These are phyloP conservation scores for Fraxinus paxiana DNA, from an alignment of 305 asterid species.

Conservation along the genomic window DNA sequence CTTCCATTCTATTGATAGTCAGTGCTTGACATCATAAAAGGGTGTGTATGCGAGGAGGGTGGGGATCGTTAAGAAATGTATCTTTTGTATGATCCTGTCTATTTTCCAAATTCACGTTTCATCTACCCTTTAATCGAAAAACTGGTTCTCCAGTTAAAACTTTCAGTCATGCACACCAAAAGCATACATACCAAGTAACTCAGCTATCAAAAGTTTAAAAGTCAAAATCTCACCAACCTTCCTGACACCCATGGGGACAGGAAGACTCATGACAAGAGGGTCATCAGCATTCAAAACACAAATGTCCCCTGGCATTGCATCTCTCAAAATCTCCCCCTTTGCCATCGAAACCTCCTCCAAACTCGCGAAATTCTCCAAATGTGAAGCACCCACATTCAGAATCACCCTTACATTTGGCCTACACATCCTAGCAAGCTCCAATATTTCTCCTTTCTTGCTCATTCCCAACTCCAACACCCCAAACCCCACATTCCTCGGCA, in stretches of 20 bases:
- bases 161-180: background rate
- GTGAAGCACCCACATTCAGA: constrained; percentile 35
- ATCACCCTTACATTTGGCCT: constrained; percentile 35
- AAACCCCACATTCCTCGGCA: constrained; percentile 26
- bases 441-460: constrained; percentile 33
- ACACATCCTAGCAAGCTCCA: constrained; percentile 30
- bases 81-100: background rate
- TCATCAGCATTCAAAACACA: constrained; percentile 42
- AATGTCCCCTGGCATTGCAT: constrained; percentile 28
- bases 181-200: background rate
- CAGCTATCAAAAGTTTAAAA: background rate
- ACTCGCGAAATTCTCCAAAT: constrained; percentile 31
- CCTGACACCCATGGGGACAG: constrained; percentile 26
- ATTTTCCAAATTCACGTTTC: background rate
- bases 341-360: constrained; percentile 32
- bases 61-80: background rate
- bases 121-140: background rate
- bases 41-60: background rate
- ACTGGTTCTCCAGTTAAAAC: background rate
- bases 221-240: constrained; percentile 18
- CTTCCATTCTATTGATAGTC: background rate
- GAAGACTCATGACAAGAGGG: constrained; percentile 33
- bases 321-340: constrained; percentile 38
- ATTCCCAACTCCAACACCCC: constrained; percentile 39
- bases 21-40: background rate